These are phyloP conservation scores for Saraca asoca DNA, from an alignment of 331 rosid species.

Conservation along the genomic window DNA sequence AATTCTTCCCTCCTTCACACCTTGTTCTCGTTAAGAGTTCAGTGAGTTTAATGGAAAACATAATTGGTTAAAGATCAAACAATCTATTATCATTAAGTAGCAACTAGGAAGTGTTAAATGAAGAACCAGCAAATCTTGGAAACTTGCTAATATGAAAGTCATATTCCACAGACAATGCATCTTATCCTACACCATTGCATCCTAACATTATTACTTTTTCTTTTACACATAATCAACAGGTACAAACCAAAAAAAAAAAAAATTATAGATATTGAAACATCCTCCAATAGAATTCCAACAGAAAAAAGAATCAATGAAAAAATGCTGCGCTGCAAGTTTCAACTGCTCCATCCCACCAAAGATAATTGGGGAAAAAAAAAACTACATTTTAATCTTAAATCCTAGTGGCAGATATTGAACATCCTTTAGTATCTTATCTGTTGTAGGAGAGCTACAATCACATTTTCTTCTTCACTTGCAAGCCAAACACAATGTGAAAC, in stretches of 20 bases:
- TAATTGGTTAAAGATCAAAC: too few species aligned
- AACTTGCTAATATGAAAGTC: too few species aligned
- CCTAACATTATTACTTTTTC: conserved; percentile 38
- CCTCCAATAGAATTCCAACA: conserved; percentile 55
- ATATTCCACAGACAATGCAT: conserved; percentile 27
- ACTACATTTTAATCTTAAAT: conserved; percentile 69
- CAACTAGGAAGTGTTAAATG: too few species aligned
- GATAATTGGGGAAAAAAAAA: conserved; percentile 52
- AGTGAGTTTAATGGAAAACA: too few species aligned
- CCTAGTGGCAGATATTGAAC: conserved; percentile 90
- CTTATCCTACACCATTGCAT: conserved; percentile 37
- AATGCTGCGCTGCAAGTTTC: conserved; percentile 72
- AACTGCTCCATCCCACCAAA: conserved; percentile 72
- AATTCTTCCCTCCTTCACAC: too few species aligned
- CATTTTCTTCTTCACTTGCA: conserved; percentile 74
- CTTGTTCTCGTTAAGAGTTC: too few species aligned
- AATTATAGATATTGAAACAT: conserved; percentile 29
- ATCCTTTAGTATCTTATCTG: conserved; percentile 62
- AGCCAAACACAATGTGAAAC: conserved; percentile 73
- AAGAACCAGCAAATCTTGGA: conserved; percentile 8
- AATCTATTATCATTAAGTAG: too few species aligned
- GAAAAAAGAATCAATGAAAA: conserved; percentile 85
- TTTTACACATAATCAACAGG: conserved; percentile 44
- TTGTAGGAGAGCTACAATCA: conserved; percentile 97
- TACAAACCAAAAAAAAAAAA: conserved; percentile 12